phyloP scores from a whole-genome alignment of 129 eudicot species.

The Calendula officinalis region DNA sequence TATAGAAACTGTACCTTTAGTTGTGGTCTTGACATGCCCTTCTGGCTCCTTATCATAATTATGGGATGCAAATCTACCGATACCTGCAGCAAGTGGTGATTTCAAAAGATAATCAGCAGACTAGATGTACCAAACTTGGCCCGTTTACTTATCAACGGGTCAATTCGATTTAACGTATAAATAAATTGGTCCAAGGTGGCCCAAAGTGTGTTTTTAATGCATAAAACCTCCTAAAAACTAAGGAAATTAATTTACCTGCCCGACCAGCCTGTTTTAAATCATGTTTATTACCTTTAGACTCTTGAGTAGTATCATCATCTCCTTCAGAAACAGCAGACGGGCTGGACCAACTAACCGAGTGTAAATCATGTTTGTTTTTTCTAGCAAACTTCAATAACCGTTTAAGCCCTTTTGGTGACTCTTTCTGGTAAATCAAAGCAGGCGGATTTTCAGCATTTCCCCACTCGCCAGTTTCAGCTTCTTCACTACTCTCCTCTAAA shows the following conservation, averaged over 20 bases:
- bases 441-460: constrained; percentile 94
- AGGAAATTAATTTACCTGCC: neutral
- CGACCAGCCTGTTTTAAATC: neutral
- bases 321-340: constrained; percentile 73
- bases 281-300: constrained; percentile 40
- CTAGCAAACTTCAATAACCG: constrained; percentile 88
- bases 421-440: constrained; percentile 74
- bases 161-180: neutral
- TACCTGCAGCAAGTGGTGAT: constrained; percentile 33
- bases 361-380: constrained; percentile 60
- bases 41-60: constrained; percentile 48
- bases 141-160: neutral
- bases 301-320: constrained; percentile 66
- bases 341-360: constrained; percentile 62
- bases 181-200: neutral
- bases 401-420: constrained; percentile 87
- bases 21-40: constrained; percentile 36
- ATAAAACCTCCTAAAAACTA: neutral
- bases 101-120: neutral
- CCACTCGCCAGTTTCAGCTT: constrained; percentile 71
- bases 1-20: constrained; percentile 53
- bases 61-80: constrained; percentile 38
- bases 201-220: neutral
- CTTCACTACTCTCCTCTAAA: constrained; percentile 70
- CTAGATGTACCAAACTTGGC: neutral